Evolutionary conservation across 371 early-diverging fungal species (phyloP).

Genomic region (Mucor piriformis): DNA sequence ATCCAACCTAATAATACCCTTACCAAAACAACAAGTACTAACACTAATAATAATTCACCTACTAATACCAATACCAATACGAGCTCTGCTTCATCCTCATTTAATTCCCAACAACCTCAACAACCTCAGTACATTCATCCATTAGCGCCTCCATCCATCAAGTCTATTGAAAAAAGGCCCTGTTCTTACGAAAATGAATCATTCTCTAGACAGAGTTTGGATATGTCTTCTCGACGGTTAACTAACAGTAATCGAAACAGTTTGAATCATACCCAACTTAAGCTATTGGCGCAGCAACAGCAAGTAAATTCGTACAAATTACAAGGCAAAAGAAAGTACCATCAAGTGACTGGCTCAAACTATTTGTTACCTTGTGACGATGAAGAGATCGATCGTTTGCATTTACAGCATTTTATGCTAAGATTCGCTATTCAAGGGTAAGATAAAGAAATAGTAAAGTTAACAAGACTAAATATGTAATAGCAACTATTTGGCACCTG

Average conservation of each 20-base stretch:
- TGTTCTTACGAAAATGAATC: conserved; percentile 4
- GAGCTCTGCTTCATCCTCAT: not conserved
- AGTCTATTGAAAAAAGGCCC: not conserved
- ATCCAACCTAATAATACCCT: not conserved
- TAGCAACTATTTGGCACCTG: conserved; percentile 56
- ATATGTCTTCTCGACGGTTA: not conserved
- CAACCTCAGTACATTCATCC: conserved; percentile 9
- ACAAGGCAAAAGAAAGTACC: conserved; percentile 32
- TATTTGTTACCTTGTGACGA: conserved; percentile 54
- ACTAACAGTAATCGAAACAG: conserved; percentile 9
- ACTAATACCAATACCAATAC: conserved; percentile 6
- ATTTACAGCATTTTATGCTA: conserved; percentile 50
- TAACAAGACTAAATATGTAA: not conserved
- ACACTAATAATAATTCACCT: conserved; percentile 1
- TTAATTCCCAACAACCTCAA: not conserved
- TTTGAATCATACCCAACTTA: not conserved
- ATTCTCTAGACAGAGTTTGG: conserved; percentile 5
- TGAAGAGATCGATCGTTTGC: conserved; percentile 48
- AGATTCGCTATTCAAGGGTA: conserved; percentile 59
- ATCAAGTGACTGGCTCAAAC: conserved; percentile 22
- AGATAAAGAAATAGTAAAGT: not conserved
- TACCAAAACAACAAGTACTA: not conserved
- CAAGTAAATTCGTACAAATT: conserved; percentile 3
- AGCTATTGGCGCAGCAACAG: conserved; percentile 1
- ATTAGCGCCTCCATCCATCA: conserved; percentile 4